Percentiles rank a stretch among this genome's conserved stretches.
These are phyloP conservation scores for Triangularia verruculosa DNA, from an alignment of 2,329 filamentous ascomycete genomes.

Conservation along the genomic window DNA sequence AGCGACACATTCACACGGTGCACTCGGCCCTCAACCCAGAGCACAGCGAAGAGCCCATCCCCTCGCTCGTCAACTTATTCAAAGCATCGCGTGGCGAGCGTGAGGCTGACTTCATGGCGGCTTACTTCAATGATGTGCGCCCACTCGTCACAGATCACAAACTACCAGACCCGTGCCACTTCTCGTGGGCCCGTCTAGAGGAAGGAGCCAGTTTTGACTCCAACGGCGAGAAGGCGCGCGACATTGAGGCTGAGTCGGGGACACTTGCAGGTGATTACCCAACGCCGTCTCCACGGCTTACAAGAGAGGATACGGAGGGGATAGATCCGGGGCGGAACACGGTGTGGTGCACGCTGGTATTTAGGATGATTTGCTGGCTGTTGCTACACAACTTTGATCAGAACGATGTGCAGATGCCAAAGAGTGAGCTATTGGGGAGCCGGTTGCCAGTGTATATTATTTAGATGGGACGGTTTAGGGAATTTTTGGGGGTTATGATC, in stretches of 20 bases:
- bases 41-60: neutral
- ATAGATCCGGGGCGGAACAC: neutral
- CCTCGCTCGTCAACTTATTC: neutral
- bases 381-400: neutral
- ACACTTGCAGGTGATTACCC: neutral
- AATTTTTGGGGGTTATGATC: neutral
- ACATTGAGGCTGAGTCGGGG: neutral
- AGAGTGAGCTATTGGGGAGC: neutral
- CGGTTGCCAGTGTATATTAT: neutral
- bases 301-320: neutral
- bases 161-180: neutral
- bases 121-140: neutral
- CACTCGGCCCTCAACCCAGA: neutral
- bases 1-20: neutral
- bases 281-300: neutral
- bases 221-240: neutral
- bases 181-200: neutral
- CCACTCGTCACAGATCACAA: neutral
- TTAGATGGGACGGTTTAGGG: neutral
- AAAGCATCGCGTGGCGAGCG: neutral
- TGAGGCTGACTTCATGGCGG: neutral
- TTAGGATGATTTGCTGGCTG: neutral
- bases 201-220: neutral
- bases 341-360: neutral
- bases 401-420: neutral